These are phyloP conservation scores for Lonicera japonica DNA, from an alignment of 129 eudicot genomes.

Conservation along the genomic window DNA sequence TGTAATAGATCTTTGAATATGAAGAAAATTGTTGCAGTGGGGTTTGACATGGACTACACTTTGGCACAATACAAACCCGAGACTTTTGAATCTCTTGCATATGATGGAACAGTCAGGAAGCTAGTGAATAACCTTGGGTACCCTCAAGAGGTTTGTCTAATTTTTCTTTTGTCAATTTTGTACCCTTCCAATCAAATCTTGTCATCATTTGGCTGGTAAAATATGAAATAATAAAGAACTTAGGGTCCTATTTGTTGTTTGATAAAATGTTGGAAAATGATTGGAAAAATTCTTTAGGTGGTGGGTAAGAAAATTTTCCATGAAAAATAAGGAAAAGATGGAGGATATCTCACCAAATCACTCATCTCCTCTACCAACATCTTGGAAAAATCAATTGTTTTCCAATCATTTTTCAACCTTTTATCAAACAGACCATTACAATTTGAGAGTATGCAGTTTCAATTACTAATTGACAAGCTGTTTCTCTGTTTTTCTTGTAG, in stretches of 20 bases:
- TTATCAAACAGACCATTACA: not conserved
- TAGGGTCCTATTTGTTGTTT: too few relatives aligned
- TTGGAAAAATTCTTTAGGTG: too few relatives aligned
- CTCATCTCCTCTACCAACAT: too few relatives aligned
- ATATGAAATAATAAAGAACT: too few relatives aligned
- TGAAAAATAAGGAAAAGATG: not conserved
- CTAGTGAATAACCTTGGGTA: constrained; percentile 84
- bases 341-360: too few relatives aligned
- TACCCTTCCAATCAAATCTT: not conserved
- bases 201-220: too few relatives aligned
- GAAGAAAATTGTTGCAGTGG: constrained; percentile 83
- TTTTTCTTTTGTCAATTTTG: not conserved
- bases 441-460: not conserved
- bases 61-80: constrained; percentile 95
- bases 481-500: constrained; percentile 29
- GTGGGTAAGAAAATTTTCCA: too few relatives aligned
- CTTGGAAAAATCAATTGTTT: too few relatives aligned
- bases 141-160: constrained; percentile 76
- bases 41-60: constrained; percentile 95
- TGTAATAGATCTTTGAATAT: constrained; percentile 89
- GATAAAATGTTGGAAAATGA: too few relatives aligned
- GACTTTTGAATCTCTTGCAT: constrained; percentile 96
- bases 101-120: constrained; percentile 93
- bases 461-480: constrained; percentile 3
- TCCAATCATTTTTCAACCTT: too few relatives aligned